Evolutionary conservation across 1,139 yeast species (phyloP).

Genomic region (Petasospora fabianii): DNA sequence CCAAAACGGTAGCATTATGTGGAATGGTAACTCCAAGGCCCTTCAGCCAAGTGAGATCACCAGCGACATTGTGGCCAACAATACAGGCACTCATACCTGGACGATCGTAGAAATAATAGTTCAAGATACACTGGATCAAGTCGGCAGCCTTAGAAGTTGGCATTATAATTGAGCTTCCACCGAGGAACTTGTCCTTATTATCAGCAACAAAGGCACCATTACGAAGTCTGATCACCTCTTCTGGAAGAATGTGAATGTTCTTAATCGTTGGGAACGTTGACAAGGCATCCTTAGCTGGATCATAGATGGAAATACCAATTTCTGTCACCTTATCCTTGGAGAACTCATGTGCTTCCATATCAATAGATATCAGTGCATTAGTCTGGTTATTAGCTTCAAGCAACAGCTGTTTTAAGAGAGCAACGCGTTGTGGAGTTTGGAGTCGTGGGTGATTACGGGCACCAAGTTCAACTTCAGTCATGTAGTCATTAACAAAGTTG

Average conservation of each 20-base stretch:
- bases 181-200: conserved; percentile 50
- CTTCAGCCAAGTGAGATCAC: conserved; percentile 55
- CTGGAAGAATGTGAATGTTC: conserved; percentile 51
- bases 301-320: conserved; percentile 65
- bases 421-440: no score
- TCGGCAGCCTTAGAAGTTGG: conserved; percentile 20
- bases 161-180: conserved; percentile 41
- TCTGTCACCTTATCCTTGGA: conserved; percentile 46
- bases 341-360: conserved; percentile 63
- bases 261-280: conserved; percentile 33
- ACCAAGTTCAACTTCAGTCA: neutral
- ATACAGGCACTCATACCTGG: conserved; percentile 33
- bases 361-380: conserved; percentile 49
- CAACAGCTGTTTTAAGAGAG: conserved; percentile 16
- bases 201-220: conserved; percentile 65
- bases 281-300: conserved; percentile 38
- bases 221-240: conserved; percentile 41
- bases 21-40: conserved; percentile 48
- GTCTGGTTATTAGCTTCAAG: conserved; percentile 27
- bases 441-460: neutral
- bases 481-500: neutral
- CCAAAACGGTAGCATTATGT: conserved; percentile 34
- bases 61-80: conserved; percentile 66
- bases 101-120: conserved; percentile 36
- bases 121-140: conserved; percentile 43